phyloP scores from a whole-genome alignment of 257 asterid species.

The Salvia splendens region DNA sequence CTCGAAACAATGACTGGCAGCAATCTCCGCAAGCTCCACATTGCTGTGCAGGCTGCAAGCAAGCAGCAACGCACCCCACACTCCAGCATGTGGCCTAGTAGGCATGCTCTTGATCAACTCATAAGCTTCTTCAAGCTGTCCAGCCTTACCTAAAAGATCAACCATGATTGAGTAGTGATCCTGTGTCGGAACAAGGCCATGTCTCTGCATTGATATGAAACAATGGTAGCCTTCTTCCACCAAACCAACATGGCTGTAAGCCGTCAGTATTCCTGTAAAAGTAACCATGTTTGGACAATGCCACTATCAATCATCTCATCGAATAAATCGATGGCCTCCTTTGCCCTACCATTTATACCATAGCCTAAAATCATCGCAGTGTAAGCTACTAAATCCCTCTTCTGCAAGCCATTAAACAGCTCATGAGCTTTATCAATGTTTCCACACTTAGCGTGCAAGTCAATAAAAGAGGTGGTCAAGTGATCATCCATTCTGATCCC shows the following conservation, averaged over 20 bases:
- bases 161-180: constrained; percentile 87
- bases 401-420: constrained; percentile 49
- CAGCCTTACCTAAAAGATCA: constrained; percentile 79
- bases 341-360: constrained; percentile 75
- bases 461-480: constrained; percentile 72
- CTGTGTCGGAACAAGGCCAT: constrained; percentile 63
- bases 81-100: constrained; percentile 72
- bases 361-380: constrained; percentile 89
- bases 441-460: constrained; percentile 80
- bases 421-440: constrained; percentile 67
- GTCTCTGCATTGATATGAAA: constrained; percentile 57
- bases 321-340: constrained; percentile 63
- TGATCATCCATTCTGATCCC: constrained; percentile 84
- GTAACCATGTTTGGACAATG: constrained; percentile 69
- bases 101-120: constrained; percentile 70
- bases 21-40: constrained; percentile 75
- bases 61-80: constrained; percentile 95
- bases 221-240: constrained; percentile 80
- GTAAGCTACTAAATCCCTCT: constrained; percentile 70
- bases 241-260: constrained; percentile 67
- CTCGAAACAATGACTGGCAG: constrained; percentile 66
- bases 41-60: constrained; percentile 82
- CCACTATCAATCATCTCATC: constrained; percentile 59
- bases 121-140: constrained; percentile 70
- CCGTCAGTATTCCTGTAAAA: constrained; percentile 65